Percentiles rank a stretch among this genome's conserved stretches.
Conservation (phyloP, 1,139 yeast genomes). For the Kazachstania sp. region DNA sequence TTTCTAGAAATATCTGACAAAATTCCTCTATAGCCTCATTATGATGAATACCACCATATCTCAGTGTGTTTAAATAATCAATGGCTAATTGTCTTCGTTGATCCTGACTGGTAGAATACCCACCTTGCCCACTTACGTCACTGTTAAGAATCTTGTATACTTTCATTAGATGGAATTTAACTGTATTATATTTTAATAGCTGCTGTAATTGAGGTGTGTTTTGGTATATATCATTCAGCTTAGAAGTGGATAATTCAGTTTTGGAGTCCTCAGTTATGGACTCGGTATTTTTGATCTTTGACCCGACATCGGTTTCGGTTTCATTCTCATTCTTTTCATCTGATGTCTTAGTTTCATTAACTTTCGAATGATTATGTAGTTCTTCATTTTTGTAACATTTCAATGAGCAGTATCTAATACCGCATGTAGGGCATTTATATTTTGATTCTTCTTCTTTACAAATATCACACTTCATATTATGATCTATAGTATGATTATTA, state of each 20-base stretch:
- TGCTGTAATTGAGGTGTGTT: slow-evolving; percentile 20
- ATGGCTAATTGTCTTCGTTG: slow-evolving; percentile 25
- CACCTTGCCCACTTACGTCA: slow-evolving; percentile 12
- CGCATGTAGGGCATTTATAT: slow-evolving; percentile 58
- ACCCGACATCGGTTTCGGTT: not conserved
- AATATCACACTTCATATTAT: slow-evolving; percentile 35
- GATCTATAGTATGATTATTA: no score
- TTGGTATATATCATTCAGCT: slow-evolving; percentile 15
- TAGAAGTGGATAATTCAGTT: slow-evolving; percentile 7
- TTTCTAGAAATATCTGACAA: slow-evolving; percentile 18
- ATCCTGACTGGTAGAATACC: slow-evolving; percentile 20
- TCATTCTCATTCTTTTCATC: slow-evolving; percentile 4
- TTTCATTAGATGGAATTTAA: slow-evolving; percentile 29
- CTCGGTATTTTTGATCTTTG: not conserved
- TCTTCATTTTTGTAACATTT: slow-evolving; percentile 45
- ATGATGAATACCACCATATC: slow-evolving; percentile 30
- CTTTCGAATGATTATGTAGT: slow-evolving; percentile 34
- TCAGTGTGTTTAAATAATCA: slow-evolving; percentile 29
- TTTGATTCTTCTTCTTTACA: slow-evolving; percentile 39
- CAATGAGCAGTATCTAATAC: slow-evolving; percentile 44
- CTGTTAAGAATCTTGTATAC: slow-evolving; percentile 25
- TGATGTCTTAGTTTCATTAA: slow-evolving; percentile 6
- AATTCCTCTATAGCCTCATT: slow-evolving; percentile 33
- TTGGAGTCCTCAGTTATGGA: not conserved
- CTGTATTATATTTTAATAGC: slow-evolving; percentile 28